These are phyloP conservation scores for Xerocomellus amylosporus DNA, from an alignment of 768 basidiomycete species.

Conservation along the genomic window DNA sequence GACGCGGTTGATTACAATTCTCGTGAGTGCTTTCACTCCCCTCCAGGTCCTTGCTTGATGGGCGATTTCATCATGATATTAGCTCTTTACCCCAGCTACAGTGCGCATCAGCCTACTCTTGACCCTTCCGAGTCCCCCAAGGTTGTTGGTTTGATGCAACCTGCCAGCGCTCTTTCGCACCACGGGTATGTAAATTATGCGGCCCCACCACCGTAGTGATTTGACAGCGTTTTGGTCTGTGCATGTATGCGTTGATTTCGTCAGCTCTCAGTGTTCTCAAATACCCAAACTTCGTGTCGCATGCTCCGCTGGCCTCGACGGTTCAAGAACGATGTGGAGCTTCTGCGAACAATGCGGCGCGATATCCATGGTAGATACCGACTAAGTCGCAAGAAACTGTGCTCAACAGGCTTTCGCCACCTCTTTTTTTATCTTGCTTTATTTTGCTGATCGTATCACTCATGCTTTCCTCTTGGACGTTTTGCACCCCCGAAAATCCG, in stretches of 20 bases:
- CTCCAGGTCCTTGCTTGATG: not conserved
- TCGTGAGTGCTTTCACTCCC: slow-evolving; percentile 38
- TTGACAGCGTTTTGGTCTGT: slow-evolving; percentile 13
- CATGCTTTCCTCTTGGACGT: slow-evolving; percentile 24
- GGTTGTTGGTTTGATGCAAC: slow-evolving; percentile 64
- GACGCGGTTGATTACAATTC: slow-evolving; percentile 46
- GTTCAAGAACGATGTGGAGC: slow-evolving; percentile 78
- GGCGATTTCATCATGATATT: not conserved
- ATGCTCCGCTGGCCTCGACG: slow-evolving; percentile 65
- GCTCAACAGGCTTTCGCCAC: slow-evolving; percentile 9
- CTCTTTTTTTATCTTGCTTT: slow-evolving; percentile 28
- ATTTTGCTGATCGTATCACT: slow-evolving; percentile 32
- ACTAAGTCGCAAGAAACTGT: slow-evolving; percentile 35
- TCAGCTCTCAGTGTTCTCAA: slow-evolving; percentile 67
- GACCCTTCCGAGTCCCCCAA: slow-evolving; percentile 47
- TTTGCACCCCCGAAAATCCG: slow-evolving; percentile 24
- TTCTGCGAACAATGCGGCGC: slow-evolving; percentile 87
- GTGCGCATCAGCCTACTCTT: slow-evolving; percentile 58
- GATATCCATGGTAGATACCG: slow-evolving; percentile 82
- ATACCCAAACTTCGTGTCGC: slow-evolving; percentile 82
- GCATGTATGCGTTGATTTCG: slow-evolving; percentile 4
- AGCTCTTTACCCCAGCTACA: slow-evolving; percentile 58
- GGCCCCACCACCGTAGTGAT: not conserved
- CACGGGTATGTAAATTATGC: slow-evolving; percentile 58
- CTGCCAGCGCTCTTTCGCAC: slow-evolving; percentile 56